Base-by-base conservation (phyloP, 2,329 filamentous ascomycete species). In the Scleromitrula shiraiana region DNA sequence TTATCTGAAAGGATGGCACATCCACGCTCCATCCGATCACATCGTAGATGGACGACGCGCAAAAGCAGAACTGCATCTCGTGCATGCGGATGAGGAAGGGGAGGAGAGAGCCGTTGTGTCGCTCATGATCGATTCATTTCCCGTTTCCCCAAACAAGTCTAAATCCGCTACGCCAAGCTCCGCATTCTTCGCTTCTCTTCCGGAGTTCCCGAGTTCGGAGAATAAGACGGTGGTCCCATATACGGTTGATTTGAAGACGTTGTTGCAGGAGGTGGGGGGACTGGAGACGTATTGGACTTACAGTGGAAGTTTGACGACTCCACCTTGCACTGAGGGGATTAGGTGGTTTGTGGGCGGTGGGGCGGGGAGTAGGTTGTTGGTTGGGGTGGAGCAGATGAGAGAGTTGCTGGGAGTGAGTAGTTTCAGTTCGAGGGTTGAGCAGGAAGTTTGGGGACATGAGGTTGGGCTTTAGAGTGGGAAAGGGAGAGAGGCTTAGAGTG, bases 1-100 rank as follows among this genome's bases (percentile, higher is more conserved):
- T 19, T 75, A 72, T 56, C 63, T 76, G 7, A 65, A 62, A 33
- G 70, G 71, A 39, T 76, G 71, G 71, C 73, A 76, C 61, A 69
- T 74, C 41, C 73, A 76, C 55, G 57, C 70, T 0, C 73, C 73
- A 0, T 70, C 71, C 5, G 73, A 76, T 49, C 73, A 76, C 57
- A 63, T 65, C 2, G 65, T 76, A 4, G 62, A 67, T 39, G 68
- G 68, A 27, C 61, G 66, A 30, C 65, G 67, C 29, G 62, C 65
- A 29, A 70, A 68, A 50, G 70, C 70, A 29, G 73, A 76, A 53
- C 59, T 75, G 17, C 73, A 75, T 56, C 64, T 72, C 30, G 73
- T 76, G 2, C 71, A 74, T 51, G 67, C 67, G 44, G 67, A 71
- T 50, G 62, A 60, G 7, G 52, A 59, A 0, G 70, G 71, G 41